Evolutionary conservation across 1,284 basidiomycete genomes (phyloP).

Genomic region (Pyrrhoderma lamaoense): DNA sequence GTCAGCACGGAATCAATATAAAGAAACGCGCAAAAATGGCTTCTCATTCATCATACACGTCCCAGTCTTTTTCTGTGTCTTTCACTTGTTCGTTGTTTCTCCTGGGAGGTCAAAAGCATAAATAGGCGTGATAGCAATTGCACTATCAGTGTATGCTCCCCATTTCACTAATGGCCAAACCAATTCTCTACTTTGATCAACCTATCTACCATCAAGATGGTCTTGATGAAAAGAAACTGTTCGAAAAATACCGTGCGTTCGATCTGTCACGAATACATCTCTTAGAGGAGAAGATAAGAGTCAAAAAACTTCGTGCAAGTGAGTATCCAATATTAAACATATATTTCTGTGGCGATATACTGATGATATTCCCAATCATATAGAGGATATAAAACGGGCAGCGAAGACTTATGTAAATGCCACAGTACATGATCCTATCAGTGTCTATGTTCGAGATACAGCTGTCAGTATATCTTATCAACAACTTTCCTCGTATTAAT

Average conservation of each 20-base stretch:
- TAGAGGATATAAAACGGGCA: slow-evolving; percentile 11
- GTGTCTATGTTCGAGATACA: slow-evolving; percentile 10
- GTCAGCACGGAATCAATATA: too few relatives aligned
- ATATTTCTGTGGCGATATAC: neutral
- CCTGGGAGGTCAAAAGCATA: too few relatives aligned
- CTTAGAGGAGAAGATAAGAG: slow-evolving; percentile 8
- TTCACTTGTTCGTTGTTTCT: too few relatives aligned
- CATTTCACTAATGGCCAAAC: too few relatives aligned
- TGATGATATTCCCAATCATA: neutral
- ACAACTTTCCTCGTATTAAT: neutral
- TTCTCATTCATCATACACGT: too few relatives aligned
- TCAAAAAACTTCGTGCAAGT: slow-evolving; percentile 9
- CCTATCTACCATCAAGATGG: too few relatives aligned
- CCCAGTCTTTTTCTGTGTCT: too few relatives aligned
- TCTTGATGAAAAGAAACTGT: slow-evolving; percentile 7
- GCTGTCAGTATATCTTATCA: slow-evolving; percentile 9
- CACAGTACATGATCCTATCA: slow-evolving; percentile 11
- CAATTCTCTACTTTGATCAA: too few relatives aligned
- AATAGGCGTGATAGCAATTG: too few relatives aligned
- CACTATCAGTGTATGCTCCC: too few relatives aligned
- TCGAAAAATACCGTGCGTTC: slow-evolving; percentile 1
- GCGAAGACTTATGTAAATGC: slow-evolving; percentile 5
- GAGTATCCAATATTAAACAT: neutral
- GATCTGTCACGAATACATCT: neutral
- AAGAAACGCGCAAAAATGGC: too few relatives aligned